Evolutionary conservation across 2,329 filamentous ascomycete genomes (phyloP), one percentile per base, ranked within the genome.

Genomic region (Cytospora chrysosperma): DNA sequence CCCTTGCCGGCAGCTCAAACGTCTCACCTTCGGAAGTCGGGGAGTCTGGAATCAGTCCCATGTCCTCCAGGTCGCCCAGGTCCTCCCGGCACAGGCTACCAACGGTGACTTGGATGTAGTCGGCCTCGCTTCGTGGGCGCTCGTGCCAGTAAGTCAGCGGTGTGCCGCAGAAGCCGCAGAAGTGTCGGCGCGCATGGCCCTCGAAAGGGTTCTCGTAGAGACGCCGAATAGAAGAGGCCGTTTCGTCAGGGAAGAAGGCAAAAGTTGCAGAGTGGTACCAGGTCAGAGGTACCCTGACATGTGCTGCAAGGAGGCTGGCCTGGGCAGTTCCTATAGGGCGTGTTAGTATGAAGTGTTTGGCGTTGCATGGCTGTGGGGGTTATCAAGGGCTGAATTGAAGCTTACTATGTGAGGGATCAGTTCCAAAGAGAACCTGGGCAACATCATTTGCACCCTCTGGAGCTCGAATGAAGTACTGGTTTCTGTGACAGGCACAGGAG

Each of bases 111-210:
- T 87, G 88, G 77, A 97, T 92, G 72, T 85, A 94, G 9, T 93
- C 87, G 15, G 89, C 88, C 73, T 95, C 91, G 58, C 81, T 81
- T 0, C 76, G 78, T 0, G 90, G 89, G 27, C 85, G 76, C 74
- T 96, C 93, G 54, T 87, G 89, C 92, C 92, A 97, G 70, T 89
- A 92, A 0, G 89, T 89, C 60, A 97, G 79, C 15, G 91, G 90
- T 0, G 93, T 96, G 59, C 93, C 93, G 74, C 93, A 97, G 78
- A 90, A 96, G 27, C 93, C 93, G 76, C 93, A 97, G 76, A 97
- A 97, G 69, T 92, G 85, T 56, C 91, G 87, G 73, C 89, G 87
- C 1, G 85, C 81, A 69, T 84, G 77, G 58, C 82, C 81, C 59
- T 84, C 83, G 69, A 80, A 77, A 2, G 80, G 80, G 26, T 88